Conservation (phyloP, 2,329 filamentous ascomycete genomes). For the Colletotrichum siamense region DNA sequence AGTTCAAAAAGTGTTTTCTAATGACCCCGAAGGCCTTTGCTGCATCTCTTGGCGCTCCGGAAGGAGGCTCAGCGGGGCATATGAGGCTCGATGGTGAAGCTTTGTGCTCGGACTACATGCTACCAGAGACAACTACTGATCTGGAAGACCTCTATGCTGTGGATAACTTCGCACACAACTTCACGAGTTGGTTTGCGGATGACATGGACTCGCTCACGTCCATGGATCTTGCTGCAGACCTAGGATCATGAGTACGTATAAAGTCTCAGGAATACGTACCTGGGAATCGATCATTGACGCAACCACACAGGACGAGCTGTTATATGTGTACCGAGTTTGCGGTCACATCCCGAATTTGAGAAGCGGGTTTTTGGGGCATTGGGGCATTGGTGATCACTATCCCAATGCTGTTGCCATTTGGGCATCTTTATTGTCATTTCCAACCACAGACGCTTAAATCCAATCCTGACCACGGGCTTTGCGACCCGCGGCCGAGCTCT, state of each 20-base stretch:
- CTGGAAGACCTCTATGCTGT: neutral
- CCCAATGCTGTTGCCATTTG: neutral
- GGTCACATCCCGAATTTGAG: too few relatives aligned
- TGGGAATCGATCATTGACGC: neutral
- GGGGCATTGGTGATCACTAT: too few relatives aligned
- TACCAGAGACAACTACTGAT: neutral
- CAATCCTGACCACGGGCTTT: conserved; percentile 14
- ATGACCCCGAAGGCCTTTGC: neutral
- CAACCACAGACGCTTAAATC: neutral
- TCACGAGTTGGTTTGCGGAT: neutral
- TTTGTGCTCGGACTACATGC: neutral
- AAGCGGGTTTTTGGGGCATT: too few relatives aligned
- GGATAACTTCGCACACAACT: neutral
- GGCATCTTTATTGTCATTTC: neutral
- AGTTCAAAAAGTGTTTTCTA: neutral
- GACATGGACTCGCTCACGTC: neutral
- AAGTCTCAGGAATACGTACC: rapidly evolving
- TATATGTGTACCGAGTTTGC: neutral
- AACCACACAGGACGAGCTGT: neutral
- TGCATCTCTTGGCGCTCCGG: neutral
- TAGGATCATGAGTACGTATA: neutral
- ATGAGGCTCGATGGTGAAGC: neutral
- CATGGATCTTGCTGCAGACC: rapidly evolving
- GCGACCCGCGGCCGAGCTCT: conserved; percentile 3
- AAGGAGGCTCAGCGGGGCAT: neutral